These are phyloP conservation scores for Larix sibirica DNA, from an alignment of 83 land plant species.

Conservation along the genomic window DNA sequence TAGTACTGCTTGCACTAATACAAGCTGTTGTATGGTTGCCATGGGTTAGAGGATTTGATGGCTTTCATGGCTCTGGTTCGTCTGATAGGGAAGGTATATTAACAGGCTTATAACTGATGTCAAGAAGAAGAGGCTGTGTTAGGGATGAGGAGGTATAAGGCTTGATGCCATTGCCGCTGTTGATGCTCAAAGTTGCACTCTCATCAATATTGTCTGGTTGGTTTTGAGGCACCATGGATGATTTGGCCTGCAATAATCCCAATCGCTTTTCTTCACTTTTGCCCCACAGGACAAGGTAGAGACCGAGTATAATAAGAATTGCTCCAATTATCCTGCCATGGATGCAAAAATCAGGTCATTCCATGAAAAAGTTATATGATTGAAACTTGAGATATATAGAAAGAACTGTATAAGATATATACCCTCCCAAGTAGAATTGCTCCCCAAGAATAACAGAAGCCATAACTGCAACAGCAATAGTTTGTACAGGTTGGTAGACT, in stretches of 20 bases:
- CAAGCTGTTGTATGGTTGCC: not conserved
- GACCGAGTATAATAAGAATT: constrained; percentile 62
- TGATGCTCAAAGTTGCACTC: not conserved
- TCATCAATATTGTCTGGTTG: not conserved
- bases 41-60: not conserved
- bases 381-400: not conserved
- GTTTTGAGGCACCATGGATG: not conserved
- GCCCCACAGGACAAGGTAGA: constrained; percentile 83
- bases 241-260: not conserved
- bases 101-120: not conserved
- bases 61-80: not conserved
- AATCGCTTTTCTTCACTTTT: constrained; percentile 60
- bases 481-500: constrained; percentile 72
- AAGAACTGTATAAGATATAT: constrained; percentile 2
- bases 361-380: not conserved
- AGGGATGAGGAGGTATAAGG: not conserved
- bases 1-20: not conserved
- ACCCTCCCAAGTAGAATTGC: constrained; percentile 66
- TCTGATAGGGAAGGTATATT: not conserved
- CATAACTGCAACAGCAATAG: constrained; percentile 61
- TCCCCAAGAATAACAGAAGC: constrained; percentile 61
- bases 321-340: constrained; percentile 73
- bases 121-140: constrained; percentile 13
- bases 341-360: not conserved
- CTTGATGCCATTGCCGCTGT: not conserved